These are phyloP conservation scores for Mortierella sp. DNA, from an alignment of 371 early-diverging fungal species.

Conservation along the genomic window DNA sequence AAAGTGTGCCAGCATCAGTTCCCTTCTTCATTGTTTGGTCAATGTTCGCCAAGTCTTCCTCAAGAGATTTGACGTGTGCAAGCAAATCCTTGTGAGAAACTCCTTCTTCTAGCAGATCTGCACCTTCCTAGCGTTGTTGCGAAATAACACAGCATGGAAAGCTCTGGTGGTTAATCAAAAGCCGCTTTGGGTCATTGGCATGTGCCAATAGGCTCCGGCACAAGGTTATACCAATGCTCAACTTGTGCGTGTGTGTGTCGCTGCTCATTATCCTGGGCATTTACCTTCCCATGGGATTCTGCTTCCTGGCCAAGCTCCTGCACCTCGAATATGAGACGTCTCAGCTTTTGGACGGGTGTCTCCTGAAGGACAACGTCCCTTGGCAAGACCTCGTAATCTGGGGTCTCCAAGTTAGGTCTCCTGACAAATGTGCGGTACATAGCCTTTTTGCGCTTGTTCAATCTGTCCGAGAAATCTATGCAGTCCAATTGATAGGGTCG, in stretches of 20 bases:
- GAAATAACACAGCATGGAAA: neutral
- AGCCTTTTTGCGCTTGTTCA: conserved; percentile 70
- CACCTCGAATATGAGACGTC: conserved; percentile 84
- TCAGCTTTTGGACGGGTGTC: conserved; percentile 78
- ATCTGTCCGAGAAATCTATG: conserved; percentile 72
- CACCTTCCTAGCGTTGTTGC: conserved; percentile 24
- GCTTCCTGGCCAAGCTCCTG: conserved; percentile 82
- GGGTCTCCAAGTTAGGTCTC: conserved; percentile 66
- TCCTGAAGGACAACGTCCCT: conserved; percentile 70
- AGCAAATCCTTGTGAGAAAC: conserved; percentile 68
- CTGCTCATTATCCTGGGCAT: neutral
- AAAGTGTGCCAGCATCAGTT: conserved; percentile 37
- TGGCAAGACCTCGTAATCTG: conserved; percentile 73
- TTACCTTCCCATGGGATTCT: conserved; percentile 62
- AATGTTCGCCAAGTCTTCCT: conserved; percentile 74
- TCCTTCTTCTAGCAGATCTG: conserved; percentile 28
- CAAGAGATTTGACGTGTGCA: conserved; percentile 73
- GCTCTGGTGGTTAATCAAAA: neutral
- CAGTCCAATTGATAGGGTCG: neutral
- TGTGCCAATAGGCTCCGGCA: conserved; percentile 15
- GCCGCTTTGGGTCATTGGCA: conserved; percentile 9
- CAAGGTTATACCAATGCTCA: neutral
- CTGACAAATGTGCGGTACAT: conserved; percentile 73
- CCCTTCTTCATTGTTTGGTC: conserved; percentile 57
- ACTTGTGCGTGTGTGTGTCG: neutral